Percentiles rank a stretch among this genome's conserved stretches.
Evolutionary conservation across 768 basidiomycete species (phyloP).

Genomic region (Calocybe cyanea): DNA sequence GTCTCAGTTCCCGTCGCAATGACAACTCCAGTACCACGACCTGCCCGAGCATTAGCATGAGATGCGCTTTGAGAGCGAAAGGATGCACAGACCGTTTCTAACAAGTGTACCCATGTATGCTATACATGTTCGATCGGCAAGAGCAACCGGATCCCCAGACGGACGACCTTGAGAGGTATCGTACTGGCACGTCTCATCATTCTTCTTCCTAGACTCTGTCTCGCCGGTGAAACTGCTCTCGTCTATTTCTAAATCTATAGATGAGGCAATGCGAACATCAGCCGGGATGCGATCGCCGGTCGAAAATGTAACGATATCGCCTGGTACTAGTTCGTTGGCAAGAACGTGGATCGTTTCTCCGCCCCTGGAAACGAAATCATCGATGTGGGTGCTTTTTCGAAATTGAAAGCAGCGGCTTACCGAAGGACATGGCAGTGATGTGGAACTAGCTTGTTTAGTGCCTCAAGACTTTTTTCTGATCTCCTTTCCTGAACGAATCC

Average conservation of each 20-base stretch:
- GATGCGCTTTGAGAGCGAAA: conserved; percentile 11
- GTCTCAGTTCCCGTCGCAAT: conserved; percentile 84
- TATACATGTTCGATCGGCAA: conserved; percentile 84
- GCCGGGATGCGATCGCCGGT: conserved; percentile 95
- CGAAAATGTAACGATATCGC: conserved; percentile 84
- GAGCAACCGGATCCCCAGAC: conserved; percentile 43
- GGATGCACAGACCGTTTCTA: conserved; percentile 74
- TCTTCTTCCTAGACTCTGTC: conserved; percentile 76
- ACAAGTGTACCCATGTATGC: conserved; percentile 97
- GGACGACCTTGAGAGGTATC: conserved; percentile 25
- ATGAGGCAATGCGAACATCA: conserved; percentile 79
- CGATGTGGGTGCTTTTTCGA: conserved; percentile 2
- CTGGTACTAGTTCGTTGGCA: conserved; percentile 95
- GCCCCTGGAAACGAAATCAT: conserved; percentile 38
- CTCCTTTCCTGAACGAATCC: conserved; percentile 95
- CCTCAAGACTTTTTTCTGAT: conserved; percentile 92
- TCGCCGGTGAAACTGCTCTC: conserved; percentile 96
- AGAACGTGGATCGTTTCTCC: conserved; percentile 73
- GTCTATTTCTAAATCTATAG: conserved; percentile 89
- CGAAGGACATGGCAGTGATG: conserved; percentile 93
- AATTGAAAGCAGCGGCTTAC: conserved; percentile 26
- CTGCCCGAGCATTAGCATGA: conserved; percentile 29
- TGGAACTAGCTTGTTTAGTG: conserved; percentile 93
- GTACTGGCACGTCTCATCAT: conserved; percentile 47
- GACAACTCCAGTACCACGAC: conserved; percentile 81